Conservation (phyloP, 352 stramenopile genomes). For the Aphanomyces stellatus region DNA sequence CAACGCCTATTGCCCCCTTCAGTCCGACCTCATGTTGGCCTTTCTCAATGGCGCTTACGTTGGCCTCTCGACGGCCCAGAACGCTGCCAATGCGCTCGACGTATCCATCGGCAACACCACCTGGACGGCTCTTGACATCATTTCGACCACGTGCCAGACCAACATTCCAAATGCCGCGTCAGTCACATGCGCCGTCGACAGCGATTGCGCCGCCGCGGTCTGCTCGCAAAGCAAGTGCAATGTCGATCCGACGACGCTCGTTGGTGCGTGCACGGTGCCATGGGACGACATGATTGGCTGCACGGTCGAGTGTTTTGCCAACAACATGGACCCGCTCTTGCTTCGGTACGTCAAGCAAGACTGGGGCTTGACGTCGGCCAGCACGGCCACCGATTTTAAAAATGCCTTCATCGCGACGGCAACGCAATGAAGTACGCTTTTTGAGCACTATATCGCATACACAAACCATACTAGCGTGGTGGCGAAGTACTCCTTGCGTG, state of each 20-base stretch:
- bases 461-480: too few species aligned
- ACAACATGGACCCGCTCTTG: background rate
- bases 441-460: too few species aligned
- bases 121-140: background rate
- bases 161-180: background rate
- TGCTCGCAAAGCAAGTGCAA: background rate
- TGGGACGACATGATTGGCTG: slow-evolving; percentile 1
- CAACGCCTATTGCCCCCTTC: background rate
- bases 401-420: slow-evolving; percentile 5
- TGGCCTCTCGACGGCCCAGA: background rate
- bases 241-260: background rate
- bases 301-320: background rate
- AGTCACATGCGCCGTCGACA: background rate
- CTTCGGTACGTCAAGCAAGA: background rate
- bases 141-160: background rate
- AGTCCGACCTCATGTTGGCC: background rate
- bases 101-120: background rate
- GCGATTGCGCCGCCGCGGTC: background rate
- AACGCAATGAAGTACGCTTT: too few species aligned
- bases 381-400: background rate
- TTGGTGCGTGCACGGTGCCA: background rate
- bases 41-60: slow-evolving; percentile 9
- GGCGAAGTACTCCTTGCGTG: too few species aligned
- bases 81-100: background rate
- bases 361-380: background rate